Conservation (phyloP, 148 eudicot genomes). For the Suaeda aralocaspica region DNA sequence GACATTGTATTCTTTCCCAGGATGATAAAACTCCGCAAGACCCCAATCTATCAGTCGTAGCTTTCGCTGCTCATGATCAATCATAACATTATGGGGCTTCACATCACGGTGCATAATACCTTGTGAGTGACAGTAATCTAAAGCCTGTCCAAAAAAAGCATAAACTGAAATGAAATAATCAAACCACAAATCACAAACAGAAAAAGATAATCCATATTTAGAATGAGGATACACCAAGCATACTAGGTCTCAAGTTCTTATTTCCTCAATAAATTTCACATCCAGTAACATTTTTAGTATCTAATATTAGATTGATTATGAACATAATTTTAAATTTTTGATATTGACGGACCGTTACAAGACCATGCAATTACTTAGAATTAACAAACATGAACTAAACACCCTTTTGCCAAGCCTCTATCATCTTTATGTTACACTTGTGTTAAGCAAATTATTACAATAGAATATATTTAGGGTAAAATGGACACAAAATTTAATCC, state of each 20-base stretch:
- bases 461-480: background rate
- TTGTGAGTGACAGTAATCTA: slow-evolving; percentile 93
- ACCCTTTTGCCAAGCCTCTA: background rate
- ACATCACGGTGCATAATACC: slow-evolving; percentile 97
- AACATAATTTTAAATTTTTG: background rate
- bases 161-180: background rate
- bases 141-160: slow-evolving; percentile 43
- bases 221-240: no score
- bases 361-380: background rate
- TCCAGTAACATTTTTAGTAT: background rate
- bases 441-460: background rate
- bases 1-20: slow-evolving; percentile 87
- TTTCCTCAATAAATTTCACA: background rate
- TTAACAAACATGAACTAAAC: background rate
- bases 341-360: no score
- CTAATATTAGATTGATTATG: background rate
- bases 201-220: no score
- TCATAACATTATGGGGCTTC: slow-evolving; percentile 96
- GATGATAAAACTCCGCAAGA: slow-evolving; percentile 90
- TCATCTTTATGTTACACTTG: background rate
- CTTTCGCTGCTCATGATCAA: slow-evolving; percentile 92
- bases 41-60: slow-evolving; percentile 96
- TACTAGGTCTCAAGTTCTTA: no score
- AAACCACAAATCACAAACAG: no score
- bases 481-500: no score